Conservation (phyloP, 306 rosid genomes). For the Echinosophora koreensis region DNA sequence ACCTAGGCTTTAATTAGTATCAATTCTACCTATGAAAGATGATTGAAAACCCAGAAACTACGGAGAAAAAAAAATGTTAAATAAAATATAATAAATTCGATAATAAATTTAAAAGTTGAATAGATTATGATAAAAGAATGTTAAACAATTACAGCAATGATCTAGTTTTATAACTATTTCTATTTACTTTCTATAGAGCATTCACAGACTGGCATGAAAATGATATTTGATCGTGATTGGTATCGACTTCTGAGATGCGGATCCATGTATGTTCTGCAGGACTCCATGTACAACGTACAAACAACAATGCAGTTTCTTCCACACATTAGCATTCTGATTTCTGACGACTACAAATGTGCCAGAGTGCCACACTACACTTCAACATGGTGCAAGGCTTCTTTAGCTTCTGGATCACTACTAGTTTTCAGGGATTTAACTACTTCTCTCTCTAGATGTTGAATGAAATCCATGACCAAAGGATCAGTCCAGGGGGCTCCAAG, state of each 20-base stretch:
- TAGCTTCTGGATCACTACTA: conserved; percentile 25
- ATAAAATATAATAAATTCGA: neutral
- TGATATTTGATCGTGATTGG: conserved; percentile 10
- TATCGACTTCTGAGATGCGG: neutral
- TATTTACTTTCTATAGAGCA: conserved; percentile 6
- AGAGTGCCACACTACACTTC: conserved; percentile 50
- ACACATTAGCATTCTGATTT: too few species aligned
- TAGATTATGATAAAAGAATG: conserved; percentile 35
- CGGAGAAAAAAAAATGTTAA: neutral
- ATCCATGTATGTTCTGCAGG: neutral
- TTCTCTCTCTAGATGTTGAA: conserved; percentile 69
- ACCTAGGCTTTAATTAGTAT: conserved; percentile 42
- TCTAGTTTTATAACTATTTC: neutral
- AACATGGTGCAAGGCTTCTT: conserved; percentile 49
- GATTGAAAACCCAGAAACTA: conserved; percentile 4
- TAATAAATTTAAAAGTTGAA: neutral
- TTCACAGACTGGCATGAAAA: neutral
- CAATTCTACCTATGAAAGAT: neutral
- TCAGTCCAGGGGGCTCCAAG: conserved; percentile 93
- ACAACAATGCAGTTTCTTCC: too few species aligned
- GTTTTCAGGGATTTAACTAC: conserved; percentile 40
- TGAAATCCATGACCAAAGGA: conserved; percentile 79
- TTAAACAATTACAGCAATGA: neutral
- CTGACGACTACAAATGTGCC: too few species aligned
- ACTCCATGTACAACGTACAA: neutral